Percentiles rank a stretch among this genome's conserved stretches.
These are phyloP conservation scores for Marasmius fiardii DNA, from an alignment of 1,284 basidiomycete species.

Conservation along the genomic window DNA sequence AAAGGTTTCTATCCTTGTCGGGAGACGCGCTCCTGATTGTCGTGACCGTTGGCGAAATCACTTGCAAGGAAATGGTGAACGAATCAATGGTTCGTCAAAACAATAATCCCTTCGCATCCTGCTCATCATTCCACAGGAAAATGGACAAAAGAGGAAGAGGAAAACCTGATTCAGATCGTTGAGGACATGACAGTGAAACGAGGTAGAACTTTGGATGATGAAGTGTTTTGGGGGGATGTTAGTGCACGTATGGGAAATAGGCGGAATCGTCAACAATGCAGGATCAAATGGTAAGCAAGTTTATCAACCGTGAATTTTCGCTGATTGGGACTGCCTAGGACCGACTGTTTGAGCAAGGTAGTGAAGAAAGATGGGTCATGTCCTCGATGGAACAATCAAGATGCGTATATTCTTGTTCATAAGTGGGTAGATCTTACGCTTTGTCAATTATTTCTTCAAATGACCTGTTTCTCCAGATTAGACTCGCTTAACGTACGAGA, in stretches of 20 bases:
- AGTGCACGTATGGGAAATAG: slow-evolving; percentile 71
- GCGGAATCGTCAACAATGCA: slow-evolving; percentile 75
- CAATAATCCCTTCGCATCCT: not conserved
- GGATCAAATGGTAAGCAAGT: slow-evolving; percentile 70
- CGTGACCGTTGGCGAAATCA: slow-evolving; percentile 83
- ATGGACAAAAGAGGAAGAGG: slow-evolving; percentile 76
- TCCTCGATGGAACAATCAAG: slow-evolving; percentile 70
- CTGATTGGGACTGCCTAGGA: slow-evolving; percentile 47
- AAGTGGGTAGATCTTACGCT: slow-evolving; percentile 52
- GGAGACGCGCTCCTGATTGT: slow-evolving; percentile 75
- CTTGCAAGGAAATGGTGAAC: slow-evolving; percentile 56
- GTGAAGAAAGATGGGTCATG: slow-evolving; percentile 66
- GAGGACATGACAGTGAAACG: slow-evolving; percentile 66
- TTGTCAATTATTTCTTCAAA: slow-evolving; percentile 9
- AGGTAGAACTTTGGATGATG: slow-evolving; percentile 67
- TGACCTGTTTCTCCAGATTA: slow-evolving; percentile 41
- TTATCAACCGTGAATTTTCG: not conserved
- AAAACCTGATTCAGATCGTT: slow-evolving; percentile 66
- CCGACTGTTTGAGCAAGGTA: slow-evolving; percentile 67
- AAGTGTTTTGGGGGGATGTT: slow-evolving; percentile 79
- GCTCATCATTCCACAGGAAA: slow-evolving; percentile 32
- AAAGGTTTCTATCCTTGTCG: slow-evolving; percentile 63
- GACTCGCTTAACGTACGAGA: slow-evolving; percentile 70
- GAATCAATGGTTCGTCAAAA: slow-evolving; percentile 41
- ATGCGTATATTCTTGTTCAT: slow-evolving; percentile 76